A percentile compares a stretch with the other conserved stretches of the same genome.
Conservation (phyloP, 805 yeast genomes). For the Lipomyces spencermartinsiae region DNA sequence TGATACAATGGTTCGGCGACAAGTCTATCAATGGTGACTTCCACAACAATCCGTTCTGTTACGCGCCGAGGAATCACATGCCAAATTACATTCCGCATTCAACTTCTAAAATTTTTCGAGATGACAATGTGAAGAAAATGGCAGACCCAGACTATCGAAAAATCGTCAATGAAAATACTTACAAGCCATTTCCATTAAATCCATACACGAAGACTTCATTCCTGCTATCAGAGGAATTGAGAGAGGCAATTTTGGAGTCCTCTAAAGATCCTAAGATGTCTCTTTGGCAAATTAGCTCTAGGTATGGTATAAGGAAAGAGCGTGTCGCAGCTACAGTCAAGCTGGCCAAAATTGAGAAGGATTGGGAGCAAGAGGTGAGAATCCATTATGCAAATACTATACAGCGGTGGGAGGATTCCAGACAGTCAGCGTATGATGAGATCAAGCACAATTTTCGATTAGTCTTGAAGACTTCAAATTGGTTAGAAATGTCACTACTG, state of each 20-base stretch:
- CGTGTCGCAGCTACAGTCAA: conserved; percentile 87
- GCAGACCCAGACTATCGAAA: conserved; percentile 41
- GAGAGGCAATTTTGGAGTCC: conserved; percentile 64
- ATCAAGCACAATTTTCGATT: conserved; percentile 59
- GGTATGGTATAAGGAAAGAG: conserved; percentile 79
- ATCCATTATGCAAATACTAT: conserved; percentile 6
- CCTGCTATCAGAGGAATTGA: conserved; percentile 63
- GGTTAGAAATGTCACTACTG: conserved; percentile 53
- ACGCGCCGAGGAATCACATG: conserved; percentile 35
- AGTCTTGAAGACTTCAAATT: conserved; percentile 75
- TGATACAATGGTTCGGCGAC: conserved; percentile 38
- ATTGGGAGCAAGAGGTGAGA: conserved; percentile 68
- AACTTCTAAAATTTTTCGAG: neutral
- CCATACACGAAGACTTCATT: conserved; percentile 69
- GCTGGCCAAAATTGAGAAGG: conserved; percentile 68
- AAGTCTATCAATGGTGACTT: conserved; percentile 38
- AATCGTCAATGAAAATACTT: conserved; percentile 22
- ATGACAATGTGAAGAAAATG: conserved; percentile 14
- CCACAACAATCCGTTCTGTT: conserved; percentile 22
- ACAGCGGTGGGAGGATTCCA: neutral
- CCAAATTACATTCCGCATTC: conserved; percentile 36
- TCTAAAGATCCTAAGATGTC: conserved; percentile 60
- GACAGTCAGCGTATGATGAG: conserved; percentile 54
- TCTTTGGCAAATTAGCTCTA: conserved; percentile 72
- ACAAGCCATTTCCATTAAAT: conserved; percentile 84